Conservation (phyloP, 495 filamentous ascomycete genomes). For the Penicillium canariense region DNA sequence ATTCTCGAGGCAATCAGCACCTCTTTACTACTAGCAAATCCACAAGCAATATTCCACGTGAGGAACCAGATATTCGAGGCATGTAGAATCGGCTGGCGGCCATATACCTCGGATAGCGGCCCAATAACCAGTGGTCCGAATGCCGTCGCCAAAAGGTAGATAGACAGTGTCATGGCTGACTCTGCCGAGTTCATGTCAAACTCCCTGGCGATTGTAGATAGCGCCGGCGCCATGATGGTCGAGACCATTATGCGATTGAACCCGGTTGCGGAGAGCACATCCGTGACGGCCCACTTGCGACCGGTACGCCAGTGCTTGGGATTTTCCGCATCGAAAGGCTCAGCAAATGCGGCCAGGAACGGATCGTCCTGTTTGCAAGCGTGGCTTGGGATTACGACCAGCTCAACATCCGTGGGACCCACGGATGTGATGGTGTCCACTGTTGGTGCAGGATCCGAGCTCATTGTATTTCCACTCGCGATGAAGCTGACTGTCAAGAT, state of each 20-base stretch:
- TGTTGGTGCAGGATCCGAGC: background rate
- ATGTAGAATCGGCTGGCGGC: slow-evolving; percentile 55
- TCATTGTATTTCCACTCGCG: too few relatives aligned
- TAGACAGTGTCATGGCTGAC: slow-evolving; percentile 57
- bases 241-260: slow-evolving; percentile 65
- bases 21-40: slow-evolving; percentile 40
- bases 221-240: slow-evolving; percentile 67
- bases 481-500: background rate
- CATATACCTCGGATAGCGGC: slow-evolving; percentile 68
- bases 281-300: slow-evolving; percentile 55
- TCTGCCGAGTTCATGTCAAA: slow-evolving; percentile 56
- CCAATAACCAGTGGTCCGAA: slow-evolving; percentile 61
- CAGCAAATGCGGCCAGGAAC: slow-evolving; percentile 35
- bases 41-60: slow-evolving; percentile 48
- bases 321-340: slow-evolving; percentile 40
- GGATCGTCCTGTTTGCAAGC: slow-evolving; percentile 15
- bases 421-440: background rate
- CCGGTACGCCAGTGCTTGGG: slow-evolving; percentile 43
- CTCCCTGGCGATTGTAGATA: slow-evolving; percentile 51
- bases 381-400: background rate
- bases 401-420: slow-evolving; percentile 5
- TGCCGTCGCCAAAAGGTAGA: slow-evolving; percentile 70
- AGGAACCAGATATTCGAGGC: slow-evolving; percentile 60
- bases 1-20: slow-evolving; percentile 46
- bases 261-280: slow-evolving; percentile 37